Evolutionary conservation across 1,139 yeast genomes (phyloP), one percentile per base, ranked within the genome.

Genomic region (Pichia sp.): DNA sequence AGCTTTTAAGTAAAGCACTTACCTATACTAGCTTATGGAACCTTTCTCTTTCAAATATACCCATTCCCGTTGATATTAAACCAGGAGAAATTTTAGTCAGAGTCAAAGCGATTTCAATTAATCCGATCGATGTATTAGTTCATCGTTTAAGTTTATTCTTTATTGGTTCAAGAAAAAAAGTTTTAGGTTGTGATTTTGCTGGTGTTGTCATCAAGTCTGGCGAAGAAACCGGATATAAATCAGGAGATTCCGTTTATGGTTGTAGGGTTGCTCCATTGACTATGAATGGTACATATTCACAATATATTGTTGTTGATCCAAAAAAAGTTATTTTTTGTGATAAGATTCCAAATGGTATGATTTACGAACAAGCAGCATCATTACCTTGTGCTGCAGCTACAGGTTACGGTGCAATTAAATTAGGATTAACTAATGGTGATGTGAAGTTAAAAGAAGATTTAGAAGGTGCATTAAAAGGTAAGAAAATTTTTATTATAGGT

Each of bases 241-340:
- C 63, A 5, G 91, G 89, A 26, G 91, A 83, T 52, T 68, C 70
- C 30, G 81, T 83, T 1, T 74, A 74, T 53, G 95, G 94, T 9
- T 55, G 72, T 20, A 65, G 62, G 46, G 61, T 66, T 48, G 67
- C 68, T 33, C 69, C 72, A 11, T 60, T 66, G 40, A 70, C 70
- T 5, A 18, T 29, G 2, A 57, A 62, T 9, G 88, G 87, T 14
- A 63, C 81, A 5, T 60, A 73, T n/a, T 65, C 76, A 8, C 66
- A 77, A 23, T 65, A 78, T 33, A 66, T 79, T 26, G 48, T 70
- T n/a, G 55, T 70, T 9, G 67, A 70, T 42, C 68, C 72, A 11
- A 54, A 52, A 11, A 59, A 38, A 6, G 33, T n/a, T 2, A 29
- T 64, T 38, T 62, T 67, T 2, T 57, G 76, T 33, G 54, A 67